Evolutionary conservation across 768 basidiomycete species (phyloP), one percentile per base, ranked within the genome.

Genomic region (Obba rivulosa): DNA sequence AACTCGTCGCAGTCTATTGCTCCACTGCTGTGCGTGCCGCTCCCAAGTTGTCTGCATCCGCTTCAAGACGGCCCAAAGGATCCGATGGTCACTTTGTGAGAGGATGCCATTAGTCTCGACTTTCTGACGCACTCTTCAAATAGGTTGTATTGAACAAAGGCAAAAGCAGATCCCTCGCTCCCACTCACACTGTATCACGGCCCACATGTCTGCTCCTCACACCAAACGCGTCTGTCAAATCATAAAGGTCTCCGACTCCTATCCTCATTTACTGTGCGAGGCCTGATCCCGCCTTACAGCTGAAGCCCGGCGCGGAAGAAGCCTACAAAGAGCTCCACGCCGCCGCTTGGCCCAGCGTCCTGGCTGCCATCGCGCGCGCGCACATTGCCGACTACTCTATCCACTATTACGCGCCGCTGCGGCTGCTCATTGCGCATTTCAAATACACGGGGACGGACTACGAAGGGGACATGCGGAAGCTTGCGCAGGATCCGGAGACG

Each of bases 311-410:
- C 3, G 63, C 68, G 3, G 73, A 64, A 14, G 70, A 65, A 8
- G 78, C 80, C 54, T 84, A 83, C 66, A 76, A 72, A 48, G 57
- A 62, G n/a, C 62, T 82, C 37, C 87, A 89, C 55, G 70, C 73
- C 0, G 69, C 69, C 5, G 81, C 84, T 39, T 88, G 85, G 83
- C 83, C 83, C 2, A 69, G 74, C 18, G 85, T 89, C 3, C 78
- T 89, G 20, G 75, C 73, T 21, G 75, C 84, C 8, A 70, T 87
- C 20, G 69, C 75, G 50, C 71, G 74, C 10, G 75, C 83, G 43
- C 77, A 89, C 62, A 76, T 89, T 48, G 66, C 69, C 34, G 86
- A 91, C 66, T 91, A 90, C 61, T 85, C 84, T 16, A 90, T 90
- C 63, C 73, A 85, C 57, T 76, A 86, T 58, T 78, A 81, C 56